Evolutionary conservation across 495 filamentous ascomycete genomes (phyloP).

Genomic region (Aspergillus indologenus): DNA sequence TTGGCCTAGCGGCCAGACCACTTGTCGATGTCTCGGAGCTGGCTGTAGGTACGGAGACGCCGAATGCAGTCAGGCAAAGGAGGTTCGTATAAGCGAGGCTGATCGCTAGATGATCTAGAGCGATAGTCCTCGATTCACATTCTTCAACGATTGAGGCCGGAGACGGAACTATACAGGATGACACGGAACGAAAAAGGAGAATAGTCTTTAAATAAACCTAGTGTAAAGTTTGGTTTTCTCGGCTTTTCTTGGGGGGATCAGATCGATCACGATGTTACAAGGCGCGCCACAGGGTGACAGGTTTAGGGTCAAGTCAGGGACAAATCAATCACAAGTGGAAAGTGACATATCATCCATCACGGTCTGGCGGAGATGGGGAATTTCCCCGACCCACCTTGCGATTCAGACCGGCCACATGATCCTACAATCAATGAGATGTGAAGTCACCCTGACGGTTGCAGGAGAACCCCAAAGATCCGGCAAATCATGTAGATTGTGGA

Average conservation of each 20-base stretch:
- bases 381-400: neutral
- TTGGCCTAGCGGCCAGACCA: neutral
- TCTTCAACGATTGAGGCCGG: neutral
- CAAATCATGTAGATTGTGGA: neutral
- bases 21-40: neutral
- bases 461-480: neutral
- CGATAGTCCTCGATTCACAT: neutral
- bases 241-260: neutral
- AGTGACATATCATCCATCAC: neutral
- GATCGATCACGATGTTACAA: neutral
- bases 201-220: neutral
- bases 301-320: neutral
- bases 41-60: neutral
- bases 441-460: constrained; percentile 12
- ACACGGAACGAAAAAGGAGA: neutral
- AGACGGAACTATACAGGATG: too few relatives aligned
- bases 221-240: neutral
- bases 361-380: neutral
- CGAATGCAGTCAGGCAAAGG: neutral
- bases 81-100: neutral
- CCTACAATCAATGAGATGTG: constrained; percentile 2
- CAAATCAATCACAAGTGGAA: neutral
- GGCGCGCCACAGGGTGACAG: neutral
- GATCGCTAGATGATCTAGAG: neutral
- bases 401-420: constrained; percentile 3